Base-by-base conservation (phyloP, 345 rosid genomes). In the Citrus medica region DNA sequence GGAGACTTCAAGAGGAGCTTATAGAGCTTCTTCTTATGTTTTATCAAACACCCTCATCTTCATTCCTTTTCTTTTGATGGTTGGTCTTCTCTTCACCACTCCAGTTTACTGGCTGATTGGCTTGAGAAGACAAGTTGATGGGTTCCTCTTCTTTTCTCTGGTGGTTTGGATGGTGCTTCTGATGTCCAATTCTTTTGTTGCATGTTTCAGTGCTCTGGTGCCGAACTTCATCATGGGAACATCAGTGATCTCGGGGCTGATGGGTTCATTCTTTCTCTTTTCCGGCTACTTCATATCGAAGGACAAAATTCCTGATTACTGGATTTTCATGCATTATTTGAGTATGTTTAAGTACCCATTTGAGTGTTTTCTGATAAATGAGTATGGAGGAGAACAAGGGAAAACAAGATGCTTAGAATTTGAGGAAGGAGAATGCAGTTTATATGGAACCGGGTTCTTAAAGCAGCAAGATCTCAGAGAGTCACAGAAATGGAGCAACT, bases 191-290 rank as follows among this genome's bases (percentile, higher is more conserved):
- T 95, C 98, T 7, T 92, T 95, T 25, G 97, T 93, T 25, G 92
- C 95, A 21, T 92, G 98, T 83, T 92, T 95, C 82, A 92, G 98
- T 84, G 98, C 95, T 10, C 92, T 95, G 14, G 98, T 93, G 73
- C 98, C 97, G 9, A 93, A 93, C 81, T 95, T 95, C 85, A 93
- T 95, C 74, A 92, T 90, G 98, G 98, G 98, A 58, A 93, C 91
- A 71, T 95, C 98, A 46, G 89, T 93, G 24, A 95, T 95, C 78
- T 79, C 97, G 38, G 97, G 98, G 32, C 84, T 95, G 19, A 90
- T 95, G 91, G 98, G 97, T 65, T 95, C 98, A 33, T 95, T 95
- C 88, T 95, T 95, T 79, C 92, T 95, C 9, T 94, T 94, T 48
- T 94, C 97, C 1, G 97, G 98, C 2, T 94, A 93, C 66, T 94